A percentile compares a stretch with the other conserved stretches of the same genome.
Evolutionary conservation across 1,284 basidiomycete genomes (phyloP).

Genomic region (Rhodotorula sp.): DNA sequence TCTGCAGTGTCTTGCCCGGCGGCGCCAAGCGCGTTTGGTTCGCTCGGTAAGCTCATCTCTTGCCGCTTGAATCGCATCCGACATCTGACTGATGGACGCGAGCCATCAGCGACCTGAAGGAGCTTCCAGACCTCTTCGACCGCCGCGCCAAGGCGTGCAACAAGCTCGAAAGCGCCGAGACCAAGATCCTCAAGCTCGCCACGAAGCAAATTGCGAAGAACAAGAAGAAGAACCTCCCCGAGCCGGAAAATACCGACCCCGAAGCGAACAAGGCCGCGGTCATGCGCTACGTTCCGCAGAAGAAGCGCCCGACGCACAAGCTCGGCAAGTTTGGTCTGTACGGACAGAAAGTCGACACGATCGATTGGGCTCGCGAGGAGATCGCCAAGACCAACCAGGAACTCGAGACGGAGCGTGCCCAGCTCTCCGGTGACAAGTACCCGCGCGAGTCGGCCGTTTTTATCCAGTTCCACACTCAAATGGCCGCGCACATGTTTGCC

Average conservation of each 20-base stretch:
- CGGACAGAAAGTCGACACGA: conserved; percentile 80
- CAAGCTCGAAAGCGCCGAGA: conserved; percentile 84
- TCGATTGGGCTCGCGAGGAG: conserved; percentile 76
- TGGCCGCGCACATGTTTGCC: conserved; percentile 83
- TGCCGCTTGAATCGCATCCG: conserved; percentile 27
- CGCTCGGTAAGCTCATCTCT: conserved; percentile 58
- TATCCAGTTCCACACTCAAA: conserved; percentile 88
- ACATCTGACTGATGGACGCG: too few relatives aligned
- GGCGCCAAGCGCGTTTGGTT: conserved; percentile 88
- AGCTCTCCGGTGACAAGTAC: conserved; percentile 55
- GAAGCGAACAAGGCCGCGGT: conserved; percentile 44
- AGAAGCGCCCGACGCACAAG: conserved; percentile 76
- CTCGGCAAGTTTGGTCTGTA: conserved; percentile 63
- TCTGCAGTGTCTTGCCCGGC: conserved; percentile 70
- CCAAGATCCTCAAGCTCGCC: conserved; percentile 68
- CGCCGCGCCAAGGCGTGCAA: conserved; percentile 69
- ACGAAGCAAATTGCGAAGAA: conserved; percentile 57
- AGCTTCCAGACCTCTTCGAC: conserved; percentile 78
- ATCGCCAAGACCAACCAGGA: conserved; percentile 57
- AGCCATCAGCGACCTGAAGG: conserved; percentile 74
- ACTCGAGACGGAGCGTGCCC: conserved; percentile 57
- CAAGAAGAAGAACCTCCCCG: conserved; percentile 46
- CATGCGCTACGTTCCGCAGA: conserved; percentile 63
- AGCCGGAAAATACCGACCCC: conserved; percentile 10
- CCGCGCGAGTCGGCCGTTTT: conserved; percentile 63